Base-by-base conservation (phyloP, 305 asterid genomes). In the Fraxinus nigra region DNA sequence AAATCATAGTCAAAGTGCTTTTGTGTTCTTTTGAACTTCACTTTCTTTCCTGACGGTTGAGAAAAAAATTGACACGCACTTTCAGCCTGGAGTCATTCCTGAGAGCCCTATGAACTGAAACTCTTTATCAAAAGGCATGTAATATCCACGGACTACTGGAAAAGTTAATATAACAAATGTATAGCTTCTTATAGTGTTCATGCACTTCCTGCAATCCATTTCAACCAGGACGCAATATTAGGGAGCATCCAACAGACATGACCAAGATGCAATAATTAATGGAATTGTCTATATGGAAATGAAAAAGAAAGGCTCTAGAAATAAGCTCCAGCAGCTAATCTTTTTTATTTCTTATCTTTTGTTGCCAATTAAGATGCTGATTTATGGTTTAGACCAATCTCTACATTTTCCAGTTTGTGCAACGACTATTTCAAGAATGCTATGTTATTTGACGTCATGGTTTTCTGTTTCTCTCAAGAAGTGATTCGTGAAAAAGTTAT, bases 251-350 rank as follows among this genome's bases (percentile, higher is more conserved):
- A 4, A 3, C 5, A 32, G 54, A 5, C 40, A 10, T 59, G 35
- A 43, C 78, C 81, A n/a, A 72, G 37, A 51, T 79, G 65, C 75
- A 61, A 34, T 16, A 18, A 26, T 82, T 48, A 61, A 82, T 34
- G 75, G 13, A 22, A 34, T 67, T 16, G 74, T 67, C 43, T 72
- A 6, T 72, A 26, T 48, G 43, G 38, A 76, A 10, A 32, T 67
- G 33, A 51, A 76, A 10, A 32, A 72, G 28, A 16, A 28, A n/a
- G 67, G 74, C 48, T 40, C 14, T 11, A 38, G 46, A 37, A 37
- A 37, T 72, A 20, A 77, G 74, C 48, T 40, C 48, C 69, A 59
- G 30, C 28, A n/a, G n/a, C 74, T 11, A 13, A 56, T 2, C 5
- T 20, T 40, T 33, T 84, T 59, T 33, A 35, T 38, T 46, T 33